Evolutionary conservation across 2,329 filamentous ascomycete species (phyloP).

Genomic region (Neofusicoccum umdonicola): DNA sequence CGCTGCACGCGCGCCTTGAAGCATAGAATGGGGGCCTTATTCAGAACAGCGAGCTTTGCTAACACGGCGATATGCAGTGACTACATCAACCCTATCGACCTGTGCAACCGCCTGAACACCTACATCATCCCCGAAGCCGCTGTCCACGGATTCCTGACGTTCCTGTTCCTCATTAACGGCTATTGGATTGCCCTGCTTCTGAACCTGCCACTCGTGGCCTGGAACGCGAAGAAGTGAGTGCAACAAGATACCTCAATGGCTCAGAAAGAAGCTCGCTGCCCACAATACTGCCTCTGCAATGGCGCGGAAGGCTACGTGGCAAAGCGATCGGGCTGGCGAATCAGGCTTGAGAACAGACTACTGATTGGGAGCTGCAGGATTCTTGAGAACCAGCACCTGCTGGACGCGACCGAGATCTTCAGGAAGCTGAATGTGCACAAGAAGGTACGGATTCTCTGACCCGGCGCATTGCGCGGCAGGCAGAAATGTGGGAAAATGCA

Average conservation of each 20-base stretch:
- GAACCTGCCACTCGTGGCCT: constrained; percentile 86
- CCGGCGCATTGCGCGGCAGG: neutral
- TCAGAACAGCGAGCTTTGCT: constrained; percentile 1
- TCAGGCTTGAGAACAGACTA: constrained; percentile 7
- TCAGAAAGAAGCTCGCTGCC: neutral
- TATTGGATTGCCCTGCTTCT: constrained; percentile 94
- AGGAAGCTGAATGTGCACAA: constrained; percentile 98
- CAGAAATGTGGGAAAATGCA: neutral
- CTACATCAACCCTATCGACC: constrained; percentile 99
- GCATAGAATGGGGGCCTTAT: neutral
- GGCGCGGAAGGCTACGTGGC: neutral
- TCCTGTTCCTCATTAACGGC: constrained; percentile 95
- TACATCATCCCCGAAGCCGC: constrained; percentile 99
- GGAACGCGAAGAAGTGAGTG: constrained; percentile 96
- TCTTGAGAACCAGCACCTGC: constrained; percentile 90
- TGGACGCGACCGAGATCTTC: constrained; percentile 99
- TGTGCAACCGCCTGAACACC: constrained; percentile 99
- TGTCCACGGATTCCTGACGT: constrained; percentile 92
- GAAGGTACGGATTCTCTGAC: constrained; percentile 61
- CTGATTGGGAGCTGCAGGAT: constrained; percentile 63
- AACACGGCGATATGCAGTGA: constrained; percentile 59
- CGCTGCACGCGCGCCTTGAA: neutral
- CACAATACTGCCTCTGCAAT: neutral
- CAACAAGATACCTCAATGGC: neutral
- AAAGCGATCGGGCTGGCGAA: neutral